Evolutionary conservation across 495 filamentous ascomycete species (phyloP), one percentile per base, ranked within the genome.

Genomic region (Talaromyces borbonicus): DNA sequence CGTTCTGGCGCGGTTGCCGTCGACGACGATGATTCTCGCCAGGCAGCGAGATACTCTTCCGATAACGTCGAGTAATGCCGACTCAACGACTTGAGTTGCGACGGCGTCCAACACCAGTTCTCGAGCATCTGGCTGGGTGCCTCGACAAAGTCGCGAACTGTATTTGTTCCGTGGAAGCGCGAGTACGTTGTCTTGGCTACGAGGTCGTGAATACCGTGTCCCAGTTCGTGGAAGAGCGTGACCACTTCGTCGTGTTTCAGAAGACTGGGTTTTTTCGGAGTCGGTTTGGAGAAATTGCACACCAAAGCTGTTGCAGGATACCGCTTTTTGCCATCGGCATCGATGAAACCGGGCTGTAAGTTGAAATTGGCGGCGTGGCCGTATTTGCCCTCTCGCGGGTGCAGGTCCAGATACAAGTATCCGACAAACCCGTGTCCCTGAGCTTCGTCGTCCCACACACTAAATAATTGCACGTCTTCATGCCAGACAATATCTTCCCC

Each of bases 311-410:
- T 84, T 30, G 79, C 77, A 3, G 82, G 82, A 61, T 81, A 84
- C 19, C 73, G 70, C 8, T 82, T 68, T 23, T 69, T 74, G 37
- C 78, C 80, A 8, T 77, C 64, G 32, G 67, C 60, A 45, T 73
- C 67, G 45, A 77, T 73, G 59, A 72, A 83, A 27, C 79, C 79
- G 1, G 83, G 83, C 62, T 85, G 81, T 7, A 87, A 60, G 56
- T 79, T 83, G 67, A 89, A 87, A 67, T 89, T 89, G 57, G 84
- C 84, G 1, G 81, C 81, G 50, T 85, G 81, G 30, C 69, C 68
- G 53, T 82, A 82, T 55, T 85, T 86, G 50, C 80, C 81, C 46
- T 77, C 67, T 22, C 82, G 72, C 2, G 79, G 77, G 63, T 76
- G 77, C 18, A 85, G 66, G 46, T 86, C 82, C 18, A 85, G 68